Base-by-base conservation (phyloP, 1,284 basidiomycete species). In the Peniophora sp. region DNA sequence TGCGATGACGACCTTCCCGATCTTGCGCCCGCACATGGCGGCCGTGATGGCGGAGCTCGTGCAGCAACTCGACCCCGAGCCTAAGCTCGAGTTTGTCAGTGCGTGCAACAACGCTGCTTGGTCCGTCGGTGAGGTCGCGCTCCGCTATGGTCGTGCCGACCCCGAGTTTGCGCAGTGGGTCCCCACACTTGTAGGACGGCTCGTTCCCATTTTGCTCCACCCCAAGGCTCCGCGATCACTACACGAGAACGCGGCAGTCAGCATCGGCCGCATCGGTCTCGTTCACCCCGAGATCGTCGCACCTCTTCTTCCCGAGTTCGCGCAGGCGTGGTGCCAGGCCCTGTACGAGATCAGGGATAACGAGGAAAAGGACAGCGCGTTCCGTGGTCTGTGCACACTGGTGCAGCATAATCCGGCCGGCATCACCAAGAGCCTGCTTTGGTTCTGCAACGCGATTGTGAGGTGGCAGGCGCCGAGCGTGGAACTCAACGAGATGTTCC, bases 71-170 rank as follows among this genome's bases (percentile, higher is more conserved):
- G 88, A 94, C 57, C 85, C 89, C 2, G 92, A 95, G 62, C 88
- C 91, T 3, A 89, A 90, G 63, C 78, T 88, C 36, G 93, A 97
- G 65, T 93, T 94, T 64, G 84, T 98, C 55, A 94, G 90, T 57
- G 97, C 97, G 11, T 97, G 93, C 69, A 99, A 99, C 72, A 99
- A 99, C 64, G 97, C 97, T n/a, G 95, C 96, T 1, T 99, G 97
- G 97, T 94, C 93, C 17, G 93, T 96, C 12, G 97, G 97, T 46
- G 97, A 99, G 70, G 92, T 99, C 45, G 92, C 97, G 9, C 70
- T 95, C 57, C 85, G 92, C 49, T 93, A 89, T 63, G 87, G 88
- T 42, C 74, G 79, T 60, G 83, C 86, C 64, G 88, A 90, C 52
- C 74, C 79, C 11, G 88, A 92, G 58, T 92, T 97, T 70, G 83